phyloP scores from a whole-genome alignment of 2,329 filamentous ascomycete genomes.

The Cadophora sp. region DNA sequence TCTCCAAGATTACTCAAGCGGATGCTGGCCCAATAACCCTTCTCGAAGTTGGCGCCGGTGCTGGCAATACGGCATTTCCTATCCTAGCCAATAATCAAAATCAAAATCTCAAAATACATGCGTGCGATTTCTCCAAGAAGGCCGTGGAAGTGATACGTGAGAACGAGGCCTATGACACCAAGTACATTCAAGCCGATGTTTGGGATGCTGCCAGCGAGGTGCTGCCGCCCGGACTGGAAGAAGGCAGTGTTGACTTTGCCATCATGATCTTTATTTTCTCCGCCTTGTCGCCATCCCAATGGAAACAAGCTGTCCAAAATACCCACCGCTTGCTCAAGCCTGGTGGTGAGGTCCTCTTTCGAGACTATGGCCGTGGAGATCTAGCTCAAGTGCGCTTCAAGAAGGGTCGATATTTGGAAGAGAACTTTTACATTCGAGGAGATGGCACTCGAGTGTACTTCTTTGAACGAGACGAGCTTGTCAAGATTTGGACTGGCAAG shows the following conservation, averaged over 20 bases:
- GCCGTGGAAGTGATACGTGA: conserved; percentile 91
- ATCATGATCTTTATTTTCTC: conserved; percentile 98
- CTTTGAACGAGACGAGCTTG: conserved; percentile 86
- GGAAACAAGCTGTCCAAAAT: conserved; percentile 82
- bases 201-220: conserved; percentile 84
- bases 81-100: conserved; percentile 87
- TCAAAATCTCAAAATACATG: conserved; percentile 80
- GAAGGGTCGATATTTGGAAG: conserved; percentile 90
- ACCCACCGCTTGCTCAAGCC: conserved; percentile 85
- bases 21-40: conserved; percentile 74
- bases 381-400: conserved; percentile 97
- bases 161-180: conserved; percentile 76
- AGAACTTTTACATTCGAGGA: conserved; percentile 96
- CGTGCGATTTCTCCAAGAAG: conserved; percentile 95
- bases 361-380: conserved; percentile 95
- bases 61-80: conserved; percentile 96
- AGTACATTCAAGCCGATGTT: conserved; percentile 84
- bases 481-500: conserved; percentile 74
- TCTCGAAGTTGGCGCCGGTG: conserved; percentile 92
- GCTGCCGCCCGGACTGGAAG: conserved; percentile 77
- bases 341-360: conserved; percentile 91
- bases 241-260: conserved; percentile 87
- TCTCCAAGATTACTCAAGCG: conserved; percentile 76
- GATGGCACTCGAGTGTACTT: conserved; percentile 98
- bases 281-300: conserved; percentile 84